phyloP scores from a whole-genome alignment of 1,139 yeast genomes.

The Pichia sp. region DNA sequence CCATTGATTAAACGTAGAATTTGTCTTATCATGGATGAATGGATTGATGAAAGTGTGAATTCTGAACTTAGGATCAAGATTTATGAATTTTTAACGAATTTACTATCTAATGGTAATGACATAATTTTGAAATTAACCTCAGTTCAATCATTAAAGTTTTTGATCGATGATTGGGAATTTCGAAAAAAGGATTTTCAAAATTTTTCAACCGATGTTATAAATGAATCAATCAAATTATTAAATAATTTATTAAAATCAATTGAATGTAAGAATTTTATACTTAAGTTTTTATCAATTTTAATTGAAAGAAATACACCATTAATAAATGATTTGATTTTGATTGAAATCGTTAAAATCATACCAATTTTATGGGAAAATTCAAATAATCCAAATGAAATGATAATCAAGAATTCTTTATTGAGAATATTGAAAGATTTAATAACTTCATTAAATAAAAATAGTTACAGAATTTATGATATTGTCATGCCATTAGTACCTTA shows the following conservation, averaged over 20 bases:
- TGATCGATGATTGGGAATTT: constrained; percentile 86
- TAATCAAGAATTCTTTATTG: constrained; percentile 63
- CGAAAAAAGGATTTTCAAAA: constrained; percentile 61
- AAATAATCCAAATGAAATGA: constrained; percentile 48
- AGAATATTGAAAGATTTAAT: constrained; percentile 63
- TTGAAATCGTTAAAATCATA: constrained; percentile 51
- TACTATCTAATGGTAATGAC: constrained; percentile 47
- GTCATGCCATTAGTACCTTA: constrained; percentile 59
- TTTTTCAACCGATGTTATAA: constrained; percentile 48
- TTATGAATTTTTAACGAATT: constrained; percentile 46
- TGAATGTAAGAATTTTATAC: constrained; percentile 67
- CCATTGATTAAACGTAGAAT: constrained; percentile 72
- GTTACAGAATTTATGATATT: constrained; percentile 53
- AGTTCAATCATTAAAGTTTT: constrained; percentile 59
- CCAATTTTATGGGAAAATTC: constrained; percentile 72
- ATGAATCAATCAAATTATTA: constrained; percentile 42
- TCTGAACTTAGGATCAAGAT: constrained; percentile 52
- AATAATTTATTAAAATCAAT: constrained; percentile 48
- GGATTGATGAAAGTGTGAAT: constrained; percentile 67
- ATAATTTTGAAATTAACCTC: constrained; percentile 72
- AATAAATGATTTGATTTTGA: constrained; percentile 43
- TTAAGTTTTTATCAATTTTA: constrained; percentile 60
- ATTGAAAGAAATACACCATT: constrained; percentile 62
- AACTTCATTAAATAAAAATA: constrained; percentile 56
- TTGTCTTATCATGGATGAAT: constrained; percentile 69